phyloP scores from a whole-genome alignment of 1,284 basidiomycete genomes.

The Melampsora larici-populina region DNA sequence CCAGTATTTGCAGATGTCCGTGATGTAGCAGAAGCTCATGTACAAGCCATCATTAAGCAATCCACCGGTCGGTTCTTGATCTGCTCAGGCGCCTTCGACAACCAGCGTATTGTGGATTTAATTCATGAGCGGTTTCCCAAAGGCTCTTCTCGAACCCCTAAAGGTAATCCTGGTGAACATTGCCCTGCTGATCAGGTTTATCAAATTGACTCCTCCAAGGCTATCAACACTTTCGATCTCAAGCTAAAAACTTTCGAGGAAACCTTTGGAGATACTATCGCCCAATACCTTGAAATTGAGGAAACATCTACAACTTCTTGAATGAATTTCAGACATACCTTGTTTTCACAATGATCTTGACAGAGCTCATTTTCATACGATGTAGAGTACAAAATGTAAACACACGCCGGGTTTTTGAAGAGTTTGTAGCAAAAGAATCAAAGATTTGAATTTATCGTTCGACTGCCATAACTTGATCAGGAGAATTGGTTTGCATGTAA shows the following conservation, averaged over 20 bases:
- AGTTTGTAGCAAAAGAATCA: no score
- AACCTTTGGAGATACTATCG: slow-evolving; percentile 17
- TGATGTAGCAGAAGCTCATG: slow-evolving; percentile 22
- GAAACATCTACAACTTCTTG: no score
- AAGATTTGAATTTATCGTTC: no score
- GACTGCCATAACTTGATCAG: no score
- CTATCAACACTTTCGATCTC: background rate
- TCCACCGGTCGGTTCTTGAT: slow-evolving; percentile 17
- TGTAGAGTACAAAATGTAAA: no score
- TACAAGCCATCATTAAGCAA: slow-evolving; percentile 5
- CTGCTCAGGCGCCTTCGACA: slow-evolving; percentile 15
- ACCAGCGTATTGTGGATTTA: slow-evolving; percentile 11
- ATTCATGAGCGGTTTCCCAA: slow-evolving; percentile 8
- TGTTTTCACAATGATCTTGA: no score
- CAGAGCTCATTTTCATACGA: no score
- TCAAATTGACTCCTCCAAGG: background rate
- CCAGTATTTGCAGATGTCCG: slow-evolving; percentile 20
- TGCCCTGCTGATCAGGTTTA: slow-evolving; percentile 9
- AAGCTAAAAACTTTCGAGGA: slow-evolving; percentile 10
- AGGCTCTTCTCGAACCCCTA: background rate
- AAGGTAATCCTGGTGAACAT: background rate
- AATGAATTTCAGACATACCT: no score
- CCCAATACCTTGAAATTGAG: background rate
- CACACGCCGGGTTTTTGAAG: no score
- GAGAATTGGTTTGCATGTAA: no score